These are phyloP conservation scores for Ogataea pilisensis DNA, from an alignment of 805 yeast genomes.

Conservation along the genomic window DNA sequence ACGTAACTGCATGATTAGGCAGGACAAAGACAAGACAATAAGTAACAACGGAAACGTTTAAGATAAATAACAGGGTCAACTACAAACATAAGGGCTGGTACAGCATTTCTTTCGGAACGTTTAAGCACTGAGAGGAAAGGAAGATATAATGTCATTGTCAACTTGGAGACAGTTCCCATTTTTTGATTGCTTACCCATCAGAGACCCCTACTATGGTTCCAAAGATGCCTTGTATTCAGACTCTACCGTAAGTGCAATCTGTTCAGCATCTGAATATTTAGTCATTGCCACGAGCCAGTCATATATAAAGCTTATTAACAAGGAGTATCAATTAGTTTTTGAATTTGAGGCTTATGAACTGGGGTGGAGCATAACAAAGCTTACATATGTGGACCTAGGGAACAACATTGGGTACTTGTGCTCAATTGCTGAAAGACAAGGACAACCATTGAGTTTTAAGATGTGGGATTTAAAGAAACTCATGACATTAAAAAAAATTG, in stretches of 20 bases:
- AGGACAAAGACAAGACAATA: no score
- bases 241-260: conserved; percentile 60
- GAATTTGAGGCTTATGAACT: conserved; percentile 62
- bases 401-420: conserved; percentile 42
- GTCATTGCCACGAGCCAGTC: conserved; percentile 55
- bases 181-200: conserved; percentile 76
- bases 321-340: conserved; percentile 40
- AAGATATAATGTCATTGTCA: conserved; percentile 27
- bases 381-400: conserved; percentile 38
- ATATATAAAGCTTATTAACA: conserved; percentile 52
- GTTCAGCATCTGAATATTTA: conserved; percentile 53
- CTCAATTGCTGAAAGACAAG: conserved; percentile 72
- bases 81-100: no score
- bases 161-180: conserved; percentile 71
- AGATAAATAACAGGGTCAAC: no score
- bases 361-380: conserved; percentile 59
- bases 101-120: neutral
- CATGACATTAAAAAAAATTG: conserved; percentile 27
- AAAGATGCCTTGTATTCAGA: conserved; percentile 73
- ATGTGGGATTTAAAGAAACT: conserved; percentile 69
- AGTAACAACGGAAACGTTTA: no score
- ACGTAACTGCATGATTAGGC: no score
- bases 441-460: conserved; percentile 61
- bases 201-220: conserved; percentile 72
- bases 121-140: neutral